A percentile compares a stretch with the other conserved stretches of the same genome.
Evolutionary conservation across 1,139 yeast genomes (phyloP).

Genomic region (Geotrichum phurueaensis): DNA sequence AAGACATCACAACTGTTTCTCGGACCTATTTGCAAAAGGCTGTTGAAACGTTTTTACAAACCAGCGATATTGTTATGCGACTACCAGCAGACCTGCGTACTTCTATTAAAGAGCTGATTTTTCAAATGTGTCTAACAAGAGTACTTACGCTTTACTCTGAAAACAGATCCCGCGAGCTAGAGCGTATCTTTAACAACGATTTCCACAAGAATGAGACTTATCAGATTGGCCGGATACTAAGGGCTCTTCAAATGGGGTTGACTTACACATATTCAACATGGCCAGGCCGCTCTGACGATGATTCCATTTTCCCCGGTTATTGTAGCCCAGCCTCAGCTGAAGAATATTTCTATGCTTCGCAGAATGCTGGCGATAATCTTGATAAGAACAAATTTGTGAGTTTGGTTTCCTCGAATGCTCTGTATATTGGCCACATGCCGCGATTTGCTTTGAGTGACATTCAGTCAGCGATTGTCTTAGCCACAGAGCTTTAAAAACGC

Average conservation of each 20-base stretch:
- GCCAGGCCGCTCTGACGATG: constrained; percentile 10
- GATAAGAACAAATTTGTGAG: constrained; percentile 12
- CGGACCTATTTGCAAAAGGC: not conserved
- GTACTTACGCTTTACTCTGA: not conserved
- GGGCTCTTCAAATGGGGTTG: not conserved
- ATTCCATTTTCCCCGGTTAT: constrained; percentile 8
- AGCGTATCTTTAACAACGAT: not conserved
- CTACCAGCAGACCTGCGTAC: not conserved
- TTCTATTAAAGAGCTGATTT: constrained; percentile 8
- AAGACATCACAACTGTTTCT: not conserved
- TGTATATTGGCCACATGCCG: constrained; percentile 6
- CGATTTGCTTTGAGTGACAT: constrained; percentile 2
- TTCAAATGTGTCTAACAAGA: constrained; percentile 4
- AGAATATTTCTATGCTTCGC: constrained; percentile 1
- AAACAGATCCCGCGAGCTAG: constrained; percentile 4
- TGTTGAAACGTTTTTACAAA: not conserved
- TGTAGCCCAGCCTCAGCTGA: constrained; percentile 8
- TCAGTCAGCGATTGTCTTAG: constrained; percentile 8
- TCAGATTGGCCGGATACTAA: not conserved
- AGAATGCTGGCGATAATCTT: constrained; percentile 1
- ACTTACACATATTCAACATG: constrained; percentile 6
- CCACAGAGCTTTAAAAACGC: constrained; percentile 2
- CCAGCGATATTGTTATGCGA: not conserved
- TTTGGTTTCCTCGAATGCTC: not conserved
- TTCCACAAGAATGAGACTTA: constrained; percentile 3